Percentiles rank a stretch among this genome's conserved stretches.
phyloP scores from a whole-genome alignment of 164 flowering plant genomes.

The Houttuynia cordata region DNA sequence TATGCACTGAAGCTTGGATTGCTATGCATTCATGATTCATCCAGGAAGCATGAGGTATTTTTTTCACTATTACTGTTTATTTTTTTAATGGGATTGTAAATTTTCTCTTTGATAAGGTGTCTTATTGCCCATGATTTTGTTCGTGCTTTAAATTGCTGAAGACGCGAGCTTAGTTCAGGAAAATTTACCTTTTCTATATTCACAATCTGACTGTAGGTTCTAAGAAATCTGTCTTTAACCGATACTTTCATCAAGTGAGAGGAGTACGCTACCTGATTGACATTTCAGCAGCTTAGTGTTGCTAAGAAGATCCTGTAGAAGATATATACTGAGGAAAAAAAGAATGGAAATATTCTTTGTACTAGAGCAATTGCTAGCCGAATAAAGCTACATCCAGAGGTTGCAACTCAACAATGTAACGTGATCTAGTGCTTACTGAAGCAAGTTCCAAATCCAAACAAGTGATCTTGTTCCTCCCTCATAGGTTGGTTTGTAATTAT shows the following conservation, averaged over 20 bases:
- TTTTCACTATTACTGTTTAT: background rate
- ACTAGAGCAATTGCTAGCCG: background rate
- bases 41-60: background rate
- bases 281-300: background rate
- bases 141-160: no score
- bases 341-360: background rate
- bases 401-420: background rate
- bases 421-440: background rate
- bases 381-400: background rate
- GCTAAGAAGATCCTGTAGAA: no score
- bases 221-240: no score
- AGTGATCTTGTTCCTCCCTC: background rate
- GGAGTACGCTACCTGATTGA: background rate
- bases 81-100: no score
- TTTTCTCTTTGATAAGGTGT: no score
- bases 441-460: background rate
- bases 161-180: background rate
- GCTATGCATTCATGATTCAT: no score
- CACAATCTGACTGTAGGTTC: background rate
- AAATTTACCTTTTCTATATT: background rate
- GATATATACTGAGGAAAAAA: background rate
- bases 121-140: no score
- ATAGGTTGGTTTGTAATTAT: background rate
- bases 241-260: no score
- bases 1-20: no score